Conservation (phyloP, 2,329 filamentous ascomycete species). For the Trichoderma sp. region DNA sequence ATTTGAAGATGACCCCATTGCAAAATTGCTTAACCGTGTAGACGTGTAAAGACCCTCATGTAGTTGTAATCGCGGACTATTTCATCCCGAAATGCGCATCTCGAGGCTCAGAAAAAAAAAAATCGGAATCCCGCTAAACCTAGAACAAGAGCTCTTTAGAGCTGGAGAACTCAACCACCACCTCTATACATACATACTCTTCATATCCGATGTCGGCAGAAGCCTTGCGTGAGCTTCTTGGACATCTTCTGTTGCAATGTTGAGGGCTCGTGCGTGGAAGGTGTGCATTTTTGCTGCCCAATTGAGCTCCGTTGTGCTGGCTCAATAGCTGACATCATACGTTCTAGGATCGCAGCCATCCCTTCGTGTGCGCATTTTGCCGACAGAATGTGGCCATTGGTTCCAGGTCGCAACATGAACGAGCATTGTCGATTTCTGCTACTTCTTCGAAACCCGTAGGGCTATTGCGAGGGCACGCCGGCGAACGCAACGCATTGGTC, state of each 20-base stretch:
- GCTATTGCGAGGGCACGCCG: neutral
- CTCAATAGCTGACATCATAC: conserved; percentile 19
- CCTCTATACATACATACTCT: neutral
- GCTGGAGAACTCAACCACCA: neutral
- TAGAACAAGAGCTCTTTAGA: neutral
- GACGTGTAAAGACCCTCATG: no score
- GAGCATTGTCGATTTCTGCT: neutral
- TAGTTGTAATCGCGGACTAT: conserved; percentile 1
- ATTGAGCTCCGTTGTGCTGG: neutral
- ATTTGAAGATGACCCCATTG: neutral
- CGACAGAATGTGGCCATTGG: conserved; percentile 36
- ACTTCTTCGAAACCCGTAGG: neutral
- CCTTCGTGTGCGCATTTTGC: conserved; percentile 47
- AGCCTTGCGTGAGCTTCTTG: conserved; percentile 2
- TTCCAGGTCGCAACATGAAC: conserved; percentile 18
- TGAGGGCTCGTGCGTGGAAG: conserved; percentile 46
- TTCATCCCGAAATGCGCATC: neutral
- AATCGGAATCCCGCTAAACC: neutral
- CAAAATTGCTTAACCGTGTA: neutral
- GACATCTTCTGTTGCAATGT: conserved; percentile 40
- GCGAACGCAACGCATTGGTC: conserved; percentile 3
- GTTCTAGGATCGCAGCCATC: conserved; percentile 40
- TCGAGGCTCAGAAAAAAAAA: neutral
- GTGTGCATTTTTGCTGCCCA: conserved; percentile 33
- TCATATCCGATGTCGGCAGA: conserved; percentile 18